These are phyloP conservation scores for Chenopodium formosanum DNA, from an alignment of 148 eudicot species.

Conservation along the genomic window DNA sequence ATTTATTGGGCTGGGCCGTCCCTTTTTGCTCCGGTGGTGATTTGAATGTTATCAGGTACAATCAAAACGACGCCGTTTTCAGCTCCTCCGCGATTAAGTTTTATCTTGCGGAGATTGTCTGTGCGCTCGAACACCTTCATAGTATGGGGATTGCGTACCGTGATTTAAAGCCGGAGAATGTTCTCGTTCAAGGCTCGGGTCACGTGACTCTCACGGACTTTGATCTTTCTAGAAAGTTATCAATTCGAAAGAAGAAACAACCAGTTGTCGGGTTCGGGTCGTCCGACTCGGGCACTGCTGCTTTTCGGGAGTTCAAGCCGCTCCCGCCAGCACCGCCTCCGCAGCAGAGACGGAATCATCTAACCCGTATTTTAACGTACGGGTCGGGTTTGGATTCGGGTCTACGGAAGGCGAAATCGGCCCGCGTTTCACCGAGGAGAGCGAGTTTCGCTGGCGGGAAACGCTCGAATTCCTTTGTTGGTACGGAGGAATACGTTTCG, in stretches of 20 bases:
- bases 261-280: neutral
- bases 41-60: conserved; percentile 57
- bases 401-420: conserved; percentile 47
- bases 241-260: neutral
- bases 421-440: conserved; percentile 62
- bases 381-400: conserved; percentile 24
- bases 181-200: conserved; percentile 61
- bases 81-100: conserved; percentile 57
- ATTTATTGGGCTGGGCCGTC: conserved; percentile 59
- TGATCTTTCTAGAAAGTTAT: conserved; percentile 61
- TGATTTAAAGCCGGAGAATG: conserved; percentile 81
- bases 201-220: conserved; percentile 87
- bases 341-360: conserved; percentile 9
- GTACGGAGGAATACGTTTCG: conserved; percentile 77
- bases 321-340: neutral
- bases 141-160: conserved; percentile 64
- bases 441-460: conserved; percentile 35
- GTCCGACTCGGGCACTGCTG: conserved; percentile 11
- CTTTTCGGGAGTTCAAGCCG: conserved; percentile 7
- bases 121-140: conserved; percentile 70
- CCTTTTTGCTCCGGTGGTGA: conserved; percentile 87
- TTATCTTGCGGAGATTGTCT: conserved; percentile 69
- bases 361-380: conserved; percentile 28
- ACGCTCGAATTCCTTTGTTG: conserved; percentile 70
- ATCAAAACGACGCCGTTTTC: conserved; percentile 58